Percentiles rank a stretch among this genome's conserved stretches.
phyloP scores from a whole-genome alignment of 2,329 filamentous ascomycete genomes.

The Magnaporthiopsis incrustans region DNA sequence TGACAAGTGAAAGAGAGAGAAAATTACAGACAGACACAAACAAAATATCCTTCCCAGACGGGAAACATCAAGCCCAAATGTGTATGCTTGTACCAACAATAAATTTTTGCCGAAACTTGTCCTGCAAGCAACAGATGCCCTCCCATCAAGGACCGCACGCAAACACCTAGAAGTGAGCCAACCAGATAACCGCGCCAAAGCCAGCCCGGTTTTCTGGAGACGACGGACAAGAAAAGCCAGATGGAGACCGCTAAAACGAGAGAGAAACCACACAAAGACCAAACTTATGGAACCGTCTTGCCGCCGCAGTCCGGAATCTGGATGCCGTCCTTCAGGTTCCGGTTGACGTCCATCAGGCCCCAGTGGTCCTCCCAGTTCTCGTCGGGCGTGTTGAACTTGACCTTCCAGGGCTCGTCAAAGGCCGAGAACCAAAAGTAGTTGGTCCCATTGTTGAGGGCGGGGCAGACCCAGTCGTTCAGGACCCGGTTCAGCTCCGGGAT shows the following conservation, averaged over 20 bases:
- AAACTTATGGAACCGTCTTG: conserved; percentile 36
- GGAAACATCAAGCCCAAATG: not conserved
- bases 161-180: not conserved
- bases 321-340: conserved; percentile 76
- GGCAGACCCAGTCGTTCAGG: conserved; percentile 78
- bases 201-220: not conserved
- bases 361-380: conserved; percentile 92
- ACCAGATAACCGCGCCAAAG: not conserved
- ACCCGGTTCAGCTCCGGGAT: conserved; percentile 78
- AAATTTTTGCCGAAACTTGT: not conserved
- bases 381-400: conserved; percentile 56
- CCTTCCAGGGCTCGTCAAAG: conserved; percentile 96
- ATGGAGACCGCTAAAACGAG: not conserved
- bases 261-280: not conserved
- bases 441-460: conserved; percentile 69
- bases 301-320: conserved; percentile 83
- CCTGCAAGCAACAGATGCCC: not conserved
- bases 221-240: not conserved
- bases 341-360: conserved; percentile 80
- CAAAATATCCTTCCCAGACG: not conserved
- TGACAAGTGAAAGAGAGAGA: not conserved
- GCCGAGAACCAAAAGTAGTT: conserved; percentile 97
- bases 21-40: not conserved
- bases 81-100: not conserved
- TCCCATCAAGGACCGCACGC: not conserved